Percentiles rank a stretch among this genome's conserved stretches.
Conservation (phyloP, 768 basidiomycete species). For the Russula virescens region DNA sequence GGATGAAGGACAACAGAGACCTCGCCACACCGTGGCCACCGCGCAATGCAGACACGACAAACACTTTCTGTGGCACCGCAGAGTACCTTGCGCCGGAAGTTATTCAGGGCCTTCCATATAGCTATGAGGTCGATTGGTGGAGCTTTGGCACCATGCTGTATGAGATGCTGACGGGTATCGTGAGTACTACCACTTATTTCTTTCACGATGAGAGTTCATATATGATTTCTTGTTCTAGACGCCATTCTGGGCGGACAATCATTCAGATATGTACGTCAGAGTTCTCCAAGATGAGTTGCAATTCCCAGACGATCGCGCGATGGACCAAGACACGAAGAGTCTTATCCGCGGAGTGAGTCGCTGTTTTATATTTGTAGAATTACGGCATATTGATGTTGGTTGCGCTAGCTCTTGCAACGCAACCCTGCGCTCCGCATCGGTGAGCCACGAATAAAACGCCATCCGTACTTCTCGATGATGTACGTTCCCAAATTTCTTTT, state of each 20-base stretch:
- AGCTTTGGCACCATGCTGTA: constrained; percentile 96
- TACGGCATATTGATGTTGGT: constrained; percentile 5
- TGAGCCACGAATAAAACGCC: constrained; percentile 89
- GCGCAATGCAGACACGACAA: constrained; percentile 59
- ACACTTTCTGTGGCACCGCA: constrained; percentile 92
- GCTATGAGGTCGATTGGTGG: constrained; percentile 98
- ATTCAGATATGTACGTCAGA: constrained; percentile 91
- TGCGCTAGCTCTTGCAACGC: constrained; percentile 69
- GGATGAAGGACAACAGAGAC: constrained; percentile 69
- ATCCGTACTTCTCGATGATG: constrained; percentile 94
- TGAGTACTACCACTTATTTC: constrained; percentile 41
- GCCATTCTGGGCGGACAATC: constrained; percentile 89
- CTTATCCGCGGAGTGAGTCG: constrained; percentile 84
- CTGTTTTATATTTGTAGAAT: neutral
- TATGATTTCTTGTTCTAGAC: constrained; percentile 46
- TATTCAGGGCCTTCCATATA: constrained; percentile 83
- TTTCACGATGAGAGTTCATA: constrained; percentile 4
- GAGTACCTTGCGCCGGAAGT: constrained; percentile 97
- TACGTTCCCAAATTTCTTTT: constrained; percentile 40
- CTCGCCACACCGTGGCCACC: constrained; percentile 51
- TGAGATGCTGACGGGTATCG: constrained; percentile 95
- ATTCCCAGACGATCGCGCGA: constrained; percentile 86
- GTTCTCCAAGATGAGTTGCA: constrained; percentile 85
- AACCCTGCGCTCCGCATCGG: constrained; percentile 87
- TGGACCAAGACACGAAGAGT: constrained; percentile 93